Evolutionary conservation across 2,329 filamentous ascomycete species (phyloP).

Genomic region (Colletotrichum lini): DNA sequence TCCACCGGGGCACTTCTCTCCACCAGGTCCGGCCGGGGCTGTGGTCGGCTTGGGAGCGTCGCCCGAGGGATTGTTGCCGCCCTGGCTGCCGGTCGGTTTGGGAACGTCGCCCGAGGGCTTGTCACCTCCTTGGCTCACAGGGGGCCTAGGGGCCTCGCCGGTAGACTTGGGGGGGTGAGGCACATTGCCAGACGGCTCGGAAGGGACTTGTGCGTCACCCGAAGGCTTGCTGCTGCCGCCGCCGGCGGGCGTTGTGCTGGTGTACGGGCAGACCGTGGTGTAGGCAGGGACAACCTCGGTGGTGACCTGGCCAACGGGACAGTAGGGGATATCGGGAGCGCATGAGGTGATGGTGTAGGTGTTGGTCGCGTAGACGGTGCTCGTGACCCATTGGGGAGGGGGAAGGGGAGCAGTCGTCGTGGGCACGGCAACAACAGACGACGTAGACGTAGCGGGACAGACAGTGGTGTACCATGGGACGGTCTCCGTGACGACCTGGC

Average conservation of each 20-base stretch:
- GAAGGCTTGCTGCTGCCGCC: slow-evolving; percentile 13
- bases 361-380: slow-evolving; percentile 56
- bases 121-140: neutral
- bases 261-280: slow-evolving; percentile 60
- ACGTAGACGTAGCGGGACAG: slow-evolving; percentile 54
- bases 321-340: slow-evolving; percentile 58
- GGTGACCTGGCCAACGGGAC: slow-evolving; percentile 54
- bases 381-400: slow-evolving; percentile 47
- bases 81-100: slow-evolving; percentile 4
- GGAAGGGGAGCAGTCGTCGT: slow-evolving; percentile 19
- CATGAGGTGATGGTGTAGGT: slow-evolving; percentile 71
- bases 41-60: slow-evolving; percentile 22
- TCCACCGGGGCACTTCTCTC: slow-evolving; percentile 14
- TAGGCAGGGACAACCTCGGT: slow-evolving; percentile 53
- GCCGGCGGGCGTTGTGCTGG: slow-evolving; percentile 25
- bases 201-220: neutral
- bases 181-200: slow-evolving; percentile 43
- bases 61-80: slow-evolving; percentile 13
- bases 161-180: slow-evolving; percentile 52
- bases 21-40: slow-evolving; percentile 1
- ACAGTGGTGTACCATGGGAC: slow-evolving; percentile 56
- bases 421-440: slow-evolving; percentile 25
- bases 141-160: neutral
- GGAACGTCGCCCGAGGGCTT: slow-evolving; percentile 3
- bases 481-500: slow-evolving; percentile 56